A percentile compares a stretch with the other conserved stretches of the same genome.
Evolutionary conservation across 306 rosid species (phyloP).

Genomic region (Sphenostylis stenocarpa): DNA sequence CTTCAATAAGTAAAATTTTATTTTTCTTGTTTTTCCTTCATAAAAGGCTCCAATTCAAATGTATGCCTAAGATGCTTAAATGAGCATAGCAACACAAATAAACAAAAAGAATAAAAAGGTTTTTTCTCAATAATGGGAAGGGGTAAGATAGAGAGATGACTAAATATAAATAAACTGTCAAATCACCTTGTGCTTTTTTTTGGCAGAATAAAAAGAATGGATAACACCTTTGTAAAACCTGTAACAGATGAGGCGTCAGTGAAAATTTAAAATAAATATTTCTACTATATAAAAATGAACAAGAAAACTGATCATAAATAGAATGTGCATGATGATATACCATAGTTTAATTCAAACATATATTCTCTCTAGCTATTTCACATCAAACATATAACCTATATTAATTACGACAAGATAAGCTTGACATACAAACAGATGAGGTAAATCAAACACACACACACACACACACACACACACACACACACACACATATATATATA

Average conservation of each 20-base stretch:
- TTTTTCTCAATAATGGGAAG: neutral
- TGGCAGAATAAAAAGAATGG: constrained; percentile 56
- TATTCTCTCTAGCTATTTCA: constrained; percentile 3
- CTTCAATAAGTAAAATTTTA: neutral
- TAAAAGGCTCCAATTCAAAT: neutral
- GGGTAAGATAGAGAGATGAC: neutral
- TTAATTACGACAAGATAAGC: neutral
- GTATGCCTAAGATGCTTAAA: neutral
- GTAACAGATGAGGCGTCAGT: constrained; percentile 32
- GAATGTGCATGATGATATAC: constrained; percentile 9
- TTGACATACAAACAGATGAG: neutral
- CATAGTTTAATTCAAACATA: constrained; percentile 3
- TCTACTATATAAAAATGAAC: constrained; percentile 4
- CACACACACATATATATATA: no score
- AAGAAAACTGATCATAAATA: constrained; percentile 5
- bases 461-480: no score
- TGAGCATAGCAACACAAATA: neutral
- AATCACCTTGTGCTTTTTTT: constrained; percentile 79
- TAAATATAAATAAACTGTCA: constrained; percentile 19
- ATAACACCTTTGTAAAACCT: constrained; percentile 83
- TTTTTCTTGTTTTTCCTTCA: neutral
- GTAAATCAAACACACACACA: neutral
- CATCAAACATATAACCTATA: neutral
- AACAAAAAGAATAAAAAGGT: neutral
- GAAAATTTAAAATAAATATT: neutral